A percentile compares a stretch with the other conserved stretches of the same genome.
Conservation (phyloP, 2,329 filamentous ascomycete species). For the Esteya vermicola region DNA sequence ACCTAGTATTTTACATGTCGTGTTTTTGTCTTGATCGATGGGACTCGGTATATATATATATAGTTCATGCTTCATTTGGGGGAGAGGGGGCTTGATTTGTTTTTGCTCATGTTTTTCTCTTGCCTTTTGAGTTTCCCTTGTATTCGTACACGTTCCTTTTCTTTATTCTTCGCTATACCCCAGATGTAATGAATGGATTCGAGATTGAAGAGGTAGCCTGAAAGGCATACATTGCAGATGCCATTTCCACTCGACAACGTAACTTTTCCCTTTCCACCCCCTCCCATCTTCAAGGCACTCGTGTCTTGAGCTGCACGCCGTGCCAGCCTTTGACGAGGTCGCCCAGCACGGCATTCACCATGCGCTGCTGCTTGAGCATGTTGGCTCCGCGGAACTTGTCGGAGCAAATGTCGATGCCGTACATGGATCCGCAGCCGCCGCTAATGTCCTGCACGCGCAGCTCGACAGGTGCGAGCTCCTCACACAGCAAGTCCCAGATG, state of each 20-base stretch:
- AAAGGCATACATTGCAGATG: too few species aligned
- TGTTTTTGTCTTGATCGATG: too few species aligned
- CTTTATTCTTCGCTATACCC: background rate
- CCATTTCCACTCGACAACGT: background rate
- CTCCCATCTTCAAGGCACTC: slow-evolving; percentile 23
- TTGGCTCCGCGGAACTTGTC: slow-evolving; percentile 54
- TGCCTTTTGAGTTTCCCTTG: too few species aligned
- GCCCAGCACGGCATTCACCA: slow-evolving; percentile 62
- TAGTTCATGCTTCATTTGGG: too few species aligned
- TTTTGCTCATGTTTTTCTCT: background rate
- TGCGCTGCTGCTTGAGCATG: slow-evolving; percentile 68
- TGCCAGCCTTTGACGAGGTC: slow-evolving; percentile 73
- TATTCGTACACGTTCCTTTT: too few species aligned
- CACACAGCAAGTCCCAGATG: slow-evolving; percentile 39
- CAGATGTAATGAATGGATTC: too few species aligned
- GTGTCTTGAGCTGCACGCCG: slow-evolving; percentile 67
- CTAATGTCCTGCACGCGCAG: slow-evolving; percentile 64
- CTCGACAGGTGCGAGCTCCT: slow-evolving; percentile 34
- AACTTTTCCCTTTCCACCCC: background rate
- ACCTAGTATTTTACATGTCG: too few species aligned
- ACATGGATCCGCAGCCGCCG: slow-evolving; percentile 79
- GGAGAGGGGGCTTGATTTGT: background rate
- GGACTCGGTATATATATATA: too few species aligned
- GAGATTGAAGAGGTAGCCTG: too few species aligned
- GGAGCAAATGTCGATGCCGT: slow-evolving; percentile 65